Evolutionary conservation across 1,284 basidiomycete species (phyloP), one percentile per base, ranked within the genome.

Genomic region (Thelephora terrestris): DNA sequence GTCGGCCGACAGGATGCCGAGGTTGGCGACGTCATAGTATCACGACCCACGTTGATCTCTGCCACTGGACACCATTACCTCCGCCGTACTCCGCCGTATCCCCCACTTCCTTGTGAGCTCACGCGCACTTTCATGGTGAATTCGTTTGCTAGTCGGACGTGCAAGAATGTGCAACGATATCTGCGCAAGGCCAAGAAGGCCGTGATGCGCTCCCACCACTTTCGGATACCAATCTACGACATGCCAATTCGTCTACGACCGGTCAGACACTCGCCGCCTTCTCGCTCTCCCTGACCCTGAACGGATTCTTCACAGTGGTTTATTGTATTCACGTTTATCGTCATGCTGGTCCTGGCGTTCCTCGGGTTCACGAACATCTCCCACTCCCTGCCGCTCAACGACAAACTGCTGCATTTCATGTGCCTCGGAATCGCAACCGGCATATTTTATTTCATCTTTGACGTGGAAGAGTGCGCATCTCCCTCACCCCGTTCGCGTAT

Each of bases 371-470:
- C 86, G 21, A 76, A 85, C 63, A 69, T 83, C 54, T 70, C 78
- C 17, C 70, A 71, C 51, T 65, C 76, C 4, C 62, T 91, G 9
- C 85, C 85, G 1, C 61, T 92, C 16, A 88, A 87, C 61, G 85
- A 88, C 75, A 91, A 92, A 66, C 58, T 92, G 12, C 66, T 92
- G 24, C 91, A 91, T 59, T 91, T 94, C 61, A 58, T 89, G 20
- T 90, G 87, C 62, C 84, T 95, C 56, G 72, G 72, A 51, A 53
- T 86, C 25, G 87, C 90, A 0, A 91, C 90, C 0, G 79, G 68
- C 5, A 74, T 91, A 5, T 92, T 92, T 64, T 94, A 91, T 64
- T 86, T 88, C 58, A 89, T 92, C 44, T 79, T 88, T 51, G 88
- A 91, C 55, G 81, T 92, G 10, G 89, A 93, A 54, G 88, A 93